These are phyloP conservation scores for Candida sanyiensis DNA, from an alignment of 805 yeast species.

Conservation along the genomic window DNA sequence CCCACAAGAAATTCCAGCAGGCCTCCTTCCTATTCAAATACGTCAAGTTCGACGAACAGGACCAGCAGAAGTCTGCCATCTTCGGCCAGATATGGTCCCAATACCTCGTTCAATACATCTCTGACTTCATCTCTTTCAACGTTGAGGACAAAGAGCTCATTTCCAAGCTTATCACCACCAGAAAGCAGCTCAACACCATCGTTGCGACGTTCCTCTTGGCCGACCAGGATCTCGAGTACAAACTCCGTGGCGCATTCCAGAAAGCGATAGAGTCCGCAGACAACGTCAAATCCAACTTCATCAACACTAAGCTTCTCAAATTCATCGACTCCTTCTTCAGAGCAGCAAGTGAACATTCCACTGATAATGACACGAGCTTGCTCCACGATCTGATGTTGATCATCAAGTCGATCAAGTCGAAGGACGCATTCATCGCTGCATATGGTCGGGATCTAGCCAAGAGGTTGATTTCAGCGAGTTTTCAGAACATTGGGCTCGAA, in stretches of 20 bases:
- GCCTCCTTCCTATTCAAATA: slow-evolving; percentile 13
- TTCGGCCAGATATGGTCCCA: slow-evolving; percentile 13
- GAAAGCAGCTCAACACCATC: slow-evolving; percentile 13
- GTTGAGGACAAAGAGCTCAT: slow-evolving; percentile 10
- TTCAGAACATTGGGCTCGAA: slow-evolving; percentile 13
- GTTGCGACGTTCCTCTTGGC: slow-evolving; percentile 9
- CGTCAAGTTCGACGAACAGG: slow-evolving; percentile 7
- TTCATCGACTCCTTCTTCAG: slow-evolving; percentile 21
- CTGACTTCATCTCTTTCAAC: slow-evolving; percentile 5
- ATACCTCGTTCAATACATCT: slow-evolving; percentile 13
- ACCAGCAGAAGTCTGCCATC: not conserved
- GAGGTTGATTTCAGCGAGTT: slow-evolving; percentile 14
- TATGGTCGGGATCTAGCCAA: slow-evolving; percentile 21
- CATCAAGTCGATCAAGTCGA: slow-evolving; percentile 20
- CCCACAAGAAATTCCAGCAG: slow-evolving; percentile 5
- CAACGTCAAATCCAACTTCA: slow-evolving; percentile 1
- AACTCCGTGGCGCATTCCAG: slow-evolving; percentile 20
- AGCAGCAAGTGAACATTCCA: not conserved
- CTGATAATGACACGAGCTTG: slow-evolving; percentile 1
- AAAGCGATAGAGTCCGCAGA: slow-evolving; percentile 8
- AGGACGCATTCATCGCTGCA: slow-evolving; percentile 17
- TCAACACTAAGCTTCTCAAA: slow-evolving; percentile 13
- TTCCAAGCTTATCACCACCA: slow-evolving; percentile 14
- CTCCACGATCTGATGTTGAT: slow-evolving; percentile 15
- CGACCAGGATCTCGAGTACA: slow-evolving; percentile 16